Conservation (phyloP, 371 early-diverging fungal genomes). For the Haplosporangium sp. region DNA sequence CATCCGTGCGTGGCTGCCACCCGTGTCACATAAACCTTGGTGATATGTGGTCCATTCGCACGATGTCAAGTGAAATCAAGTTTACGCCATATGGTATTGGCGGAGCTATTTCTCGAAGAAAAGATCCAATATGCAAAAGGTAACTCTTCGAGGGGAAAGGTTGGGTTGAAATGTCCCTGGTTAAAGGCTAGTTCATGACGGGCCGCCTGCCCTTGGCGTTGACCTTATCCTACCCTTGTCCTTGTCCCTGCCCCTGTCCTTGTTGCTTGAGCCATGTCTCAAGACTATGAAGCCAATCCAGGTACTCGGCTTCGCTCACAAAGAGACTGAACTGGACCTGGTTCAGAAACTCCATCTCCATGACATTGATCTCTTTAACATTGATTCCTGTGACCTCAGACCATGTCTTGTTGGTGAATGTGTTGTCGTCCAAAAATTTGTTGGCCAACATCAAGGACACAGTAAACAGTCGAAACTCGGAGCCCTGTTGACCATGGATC, state of each 20-base stretch:
- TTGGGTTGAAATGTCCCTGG: too few species aligned
- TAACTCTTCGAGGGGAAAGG: too few species aligned
- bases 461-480: conserved; percentile 82
- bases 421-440: conserved; percentile 77
- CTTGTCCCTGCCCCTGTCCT: conserved; percentile 15
- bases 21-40: too few species aligned
- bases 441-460: conserved; percentile 82
- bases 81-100: too few species aligned
- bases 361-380: conserved; percentile 71
- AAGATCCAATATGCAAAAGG: too few species aligned
- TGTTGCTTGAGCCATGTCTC: conserved; percentile 57
- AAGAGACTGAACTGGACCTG: conserved; percentile 68
- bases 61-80: too few species aligned
- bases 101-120: too few species aligned
- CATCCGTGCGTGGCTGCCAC: too few species aligned
- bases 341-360: conserved; percentile 78
- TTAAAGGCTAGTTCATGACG: too few species aligned
- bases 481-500: conserved; percentile 76
- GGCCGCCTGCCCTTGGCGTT: too few species aligned
- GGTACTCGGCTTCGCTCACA: conserved; percentile 69
- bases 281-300: conserved; percentile 59
- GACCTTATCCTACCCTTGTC: too few species aligned
- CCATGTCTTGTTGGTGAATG: conserved; percentile 80
- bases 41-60: too few species aligned
- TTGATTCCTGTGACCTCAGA: conserved; percentile 75